Base-by-base conservation (phyloP, 148 eudicot species). In the Cornus suecica region DNA sequence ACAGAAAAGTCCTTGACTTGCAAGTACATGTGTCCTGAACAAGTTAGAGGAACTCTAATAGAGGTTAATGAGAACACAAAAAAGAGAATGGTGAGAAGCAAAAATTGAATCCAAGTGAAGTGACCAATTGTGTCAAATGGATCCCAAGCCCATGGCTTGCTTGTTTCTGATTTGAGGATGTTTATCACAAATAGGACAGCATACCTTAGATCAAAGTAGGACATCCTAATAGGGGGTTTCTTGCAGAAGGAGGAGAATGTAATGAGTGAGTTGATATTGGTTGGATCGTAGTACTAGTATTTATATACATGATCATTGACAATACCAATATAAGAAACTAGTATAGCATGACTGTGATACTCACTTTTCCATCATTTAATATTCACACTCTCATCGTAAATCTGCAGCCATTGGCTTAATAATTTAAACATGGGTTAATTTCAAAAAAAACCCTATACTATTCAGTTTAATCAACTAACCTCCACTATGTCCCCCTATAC, bases 191-290 rank as follows among this genome's bases (percentile, higher is more conserved):
- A 4, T 67, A 67, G 23, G 26, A 68, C 24, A 32, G 71, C 71
- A 37, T 32, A 37, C 52, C 71, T 68, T n/a, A n/a, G 5, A 68
- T 68, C 71, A 68, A 32, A 68, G 11, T 13, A 68, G 52, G 22
- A 23, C 71, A 68, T 68, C 25, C 18, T 16, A 25, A 48, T 18
- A 1, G 0, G 1, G 54, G 15, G 13, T 16, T 48, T 48, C 18
- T 11, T 11, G 15, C 20, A 48, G 54, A 48, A 48, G 7, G 9
- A 37, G 42, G 42, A 37, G 42, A 6, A 6, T 48, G 15, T 48
- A 48, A 13, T 13, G 54, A 48, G 20, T 48, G 18, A 48, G 54
- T 48, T 48, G 54, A 48, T 11, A 48, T 11, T 48, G 4, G 9
- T 37, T 37, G 42, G 8, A 37, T 10, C 42, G 0, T 37, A 2